Conservation (phyloP, 257 asterid genomes). For the Solanum megistacrolobum region DNA sequence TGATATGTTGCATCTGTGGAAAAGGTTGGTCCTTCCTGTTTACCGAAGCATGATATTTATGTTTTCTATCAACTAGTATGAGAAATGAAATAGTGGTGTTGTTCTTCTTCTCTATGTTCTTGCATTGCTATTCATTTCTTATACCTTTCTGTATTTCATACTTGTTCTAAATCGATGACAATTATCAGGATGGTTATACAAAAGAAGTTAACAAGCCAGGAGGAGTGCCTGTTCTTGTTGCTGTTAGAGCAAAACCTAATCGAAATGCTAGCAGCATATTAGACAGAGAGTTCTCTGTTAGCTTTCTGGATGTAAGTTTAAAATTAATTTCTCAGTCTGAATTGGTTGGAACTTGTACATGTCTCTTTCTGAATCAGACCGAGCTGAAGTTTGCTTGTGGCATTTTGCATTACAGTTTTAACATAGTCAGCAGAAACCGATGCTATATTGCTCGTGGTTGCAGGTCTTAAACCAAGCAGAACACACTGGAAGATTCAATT, state of each 20-base stretch:
- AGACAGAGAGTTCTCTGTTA: conserved; percentile 41
- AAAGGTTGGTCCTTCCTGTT: background rate
- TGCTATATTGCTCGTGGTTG: background rate
- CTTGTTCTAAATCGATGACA: background rate
- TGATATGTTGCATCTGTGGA: background rate
- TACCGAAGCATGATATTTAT: background rate
- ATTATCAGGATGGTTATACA: conserved; percentile 68
- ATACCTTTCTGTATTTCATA: background rate
- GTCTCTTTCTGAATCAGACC: background rate
- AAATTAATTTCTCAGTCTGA: background rate
- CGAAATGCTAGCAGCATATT: conserved; percentile 19
- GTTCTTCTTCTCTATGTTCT: background rate
- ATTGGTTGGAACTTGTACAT: background rate
- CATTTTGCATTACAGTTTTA: background rate
- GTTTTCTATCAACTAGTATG: background rate
- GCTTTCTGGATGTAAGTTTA: conserved; percentile 60
- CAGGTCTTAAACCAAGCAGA: conserved; percentile 54
- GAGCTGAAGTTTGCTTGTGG: background rate
- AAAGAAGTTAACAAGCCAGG: conserved; percentile 29
- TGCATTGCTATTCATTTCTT: background rate
- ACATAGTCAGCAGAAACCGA: background rate
- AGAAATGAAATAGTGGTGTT: background rate
- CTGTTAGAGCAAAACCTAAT: conserved; percentile 67
- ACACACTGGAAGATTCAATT: conserved; percentile 60
- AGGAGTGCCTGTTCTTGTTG: conserved; percentile 66